phyloP scores from a whole-genome alignment of 2,329 filamentous ascomycete species.

The Phaeosphaeriaceae sp. region DNA sequence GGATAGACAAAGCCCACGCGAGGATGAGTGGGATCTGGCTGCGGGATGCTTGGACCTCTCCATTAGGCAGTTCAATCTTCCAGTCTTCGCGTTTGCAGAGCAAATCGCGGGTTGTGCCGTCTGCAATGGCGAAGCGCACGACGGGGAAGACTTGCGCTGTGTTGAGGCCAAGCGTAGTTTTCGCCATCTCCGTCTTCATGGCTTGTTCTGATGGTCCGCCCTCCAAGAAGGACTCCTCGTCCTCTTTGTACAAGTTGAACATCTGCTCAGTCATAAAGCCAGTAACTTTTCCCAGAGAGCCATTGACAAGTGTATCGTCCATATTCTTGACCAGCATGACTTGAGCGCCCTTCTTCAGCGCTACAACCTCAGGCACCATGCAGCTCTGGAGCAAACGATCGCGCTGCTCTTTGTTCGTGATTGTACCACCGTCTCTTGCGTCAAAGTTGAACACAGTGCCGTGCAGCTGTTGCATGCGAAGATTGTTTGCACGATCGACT shows the following conservation, averaged over 20 bases:
- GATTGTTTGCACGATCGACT: conserved; percentile 84
- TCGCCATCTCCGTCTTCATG: conserved; percentile 56
- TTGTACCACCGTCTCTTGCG: conserved; percentile 75
- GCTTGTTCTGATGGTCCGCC: conserved; percentile 52
- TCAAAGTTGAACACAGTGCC: conserved; percentile 73
- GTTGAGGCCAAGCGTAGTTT: conserved; percentile 55
- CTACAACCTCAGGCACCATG: conserved; percentile 85
- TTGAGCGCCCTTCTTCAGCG: conserved; percentile 89
- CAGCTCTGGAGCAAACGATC: conserved; percentile 85
- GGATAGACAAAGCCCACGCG: conserved; percentile 95
- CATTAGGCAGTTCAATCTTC: conserved; percentile 97
- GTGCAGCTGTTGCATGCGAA: conserved; percentile 73
- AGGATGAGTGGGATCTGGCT: conserved; percentile 81
- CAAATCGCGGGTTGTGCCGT: conserved; percentile 77
- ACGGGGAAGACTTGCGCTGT: conserved; percentile 74
- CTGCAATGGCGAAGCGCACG: conserved; percentile 81
- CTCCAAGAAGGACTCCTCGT: conserved; percentile 64
- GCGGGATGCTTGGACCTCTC: conserved; percentile 89
- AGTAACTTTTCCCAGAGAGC: conserved; percentile 85
- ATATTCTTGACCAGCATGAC: conserved; percentile 99
- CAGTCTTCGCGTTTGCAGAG: conserved; percentile 88
- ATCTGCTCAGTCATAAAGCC: conserved; percentile 76
- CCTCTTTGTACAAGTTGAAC: conserved; percentile 64
- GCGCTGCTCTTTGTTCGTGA: conserved; percentile 69
- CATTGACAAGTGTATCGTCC: conserved; percentile 92